These are phyloP conservation scores for Sungouiozyma ichnusensis DNA, from an alignment of 805 yeast species.

Conservation along the genomic window DNA sequence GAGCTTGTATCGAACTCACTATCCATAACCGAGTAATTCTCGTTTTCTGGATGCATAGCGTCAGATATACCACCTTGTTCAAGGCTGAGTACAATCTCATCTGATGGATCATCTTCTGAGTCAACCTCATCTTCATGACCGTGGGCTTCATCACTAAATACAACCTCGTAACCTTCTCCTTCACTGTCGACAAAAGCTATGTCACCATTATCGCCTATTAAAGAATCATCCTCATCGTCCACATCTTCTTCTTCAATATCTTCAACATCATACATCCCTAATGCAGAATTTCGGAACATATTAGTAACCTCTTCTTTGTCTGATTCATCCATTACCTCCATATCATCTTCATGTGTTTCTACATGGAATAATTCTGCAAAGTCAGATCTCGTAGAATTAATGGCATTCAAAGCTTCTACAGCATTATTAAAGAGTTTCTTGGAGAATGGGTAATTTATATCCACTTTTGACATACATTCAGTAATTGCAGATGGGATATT, in stretches of 20 bases:
- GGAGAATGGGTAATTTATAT: slow-evolving; percentile 62
- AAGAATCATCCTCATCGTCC: slow-evolving; percentile 41
- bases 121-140: slow-evolving; percentile 21
- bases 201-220: slow-evolving; percentile 34
- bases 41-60: slow-evolving; percentile 20
- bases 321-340: slow-evolving; percentile 46
- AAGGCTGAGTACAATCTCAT: slow-evolving; percentile 12
- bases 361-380: slow-evolving; percentile 50
- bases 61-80: slow-evolving; percentile 22
- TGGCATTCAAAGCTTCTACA: slow-evolving; percentile 45
- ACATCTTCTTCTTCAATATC: slow-evolving; percentile 58
- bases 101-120: slow-evolving; percentile 4
- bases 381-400: slow-evolving; percentile 47
- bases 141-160: slow-evolving; percentile 26
- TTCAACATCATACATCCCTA: slow-evolving; percentile 87
- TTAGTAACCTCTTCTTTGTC: slow-evolving; percentile 71
- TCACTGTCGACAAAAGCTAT: slow-evolving; percentile 30
- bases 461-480: slow-evolving; percentile 50
- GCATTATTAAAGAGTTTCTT: slow-evolving; percentile 48
- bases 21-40: slow-evolving; percentile 19
- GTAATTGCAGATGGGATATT: slow-evolving; percentile 50
- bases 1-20: slow-evolving; percentile 21
- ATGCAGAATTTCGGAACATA: slow-evolving; percentile 74
- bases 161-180: slow-evolving; percentile 29
- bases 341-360: slow-evolving; percentile 48